Conservation (phyloP, 225 moss, liverwort and hornwort genomes). For the Sphagnum contortum region DNA sequence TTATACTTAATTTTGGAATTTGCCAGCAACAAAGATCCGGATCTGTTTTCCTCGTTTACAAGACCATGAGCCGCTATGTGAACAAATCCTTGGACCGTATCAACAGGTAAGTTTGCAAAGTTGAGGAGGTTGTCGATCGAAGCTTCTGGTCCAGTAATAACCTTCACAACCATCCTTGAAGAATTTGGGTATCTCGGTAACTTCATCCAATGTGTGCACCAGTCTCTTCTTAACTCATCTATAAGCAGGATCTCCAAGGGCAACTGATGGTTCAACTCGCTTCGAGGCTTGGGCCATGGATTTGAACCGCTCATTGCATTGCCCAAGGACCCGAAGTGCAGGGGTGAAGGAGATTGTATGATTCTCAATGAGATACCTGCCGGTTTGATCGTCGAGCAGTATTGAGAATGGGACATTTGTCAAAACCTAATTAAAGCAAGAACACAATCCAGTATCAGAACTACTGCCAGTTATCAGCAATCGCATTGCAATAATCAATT, state of each 20-base stretch:
- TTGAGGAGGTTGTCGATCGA: conserved; percentile 1
- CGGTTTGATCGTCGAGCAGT: conserved; percentile 5
- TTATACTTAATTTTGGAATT: no score
- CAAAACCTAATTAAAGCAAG: conserved; percentile 6
- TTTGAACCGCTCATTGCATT: conserved; percentile 4
- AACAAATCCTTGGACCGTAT: conserved; percentile 6
- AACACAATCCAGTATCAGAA: conserved; percentile 1
- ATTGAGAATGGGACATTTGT: conserved; percentile 16
- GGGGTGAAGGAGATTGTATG: conserved; percentile 24
- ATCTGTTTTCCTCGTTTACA: no score
- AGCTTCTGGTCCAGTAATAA: conserved; percentile 3
- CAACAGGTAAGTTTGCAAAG: not conserved
- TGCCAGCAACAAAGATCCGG: no score
- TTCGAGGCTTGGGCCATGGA: not conserved
- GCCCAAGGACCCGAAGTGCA: conserved; percentile 7
- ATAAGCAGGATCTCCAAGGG: conserved; percentile 19
- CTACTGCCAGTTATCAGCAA: not conserved
- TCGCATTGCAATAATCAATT: not conserved
- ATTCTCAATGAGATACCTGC: conserved; percentile 15
- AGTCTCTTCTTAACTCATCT: not conserved
- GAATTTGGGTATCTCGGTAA: not conserved
- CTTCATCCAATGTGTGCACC: not conserved
- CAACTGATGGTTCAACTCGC: conserved; percentile 15
- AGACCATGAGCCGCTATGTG: no score
- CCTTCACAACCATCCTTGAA: conserved; percentile 7